Conservation (phyloP, 2,329 filamentous ascomycete genomes). For the Fusarium albosuccineum region DNA sequence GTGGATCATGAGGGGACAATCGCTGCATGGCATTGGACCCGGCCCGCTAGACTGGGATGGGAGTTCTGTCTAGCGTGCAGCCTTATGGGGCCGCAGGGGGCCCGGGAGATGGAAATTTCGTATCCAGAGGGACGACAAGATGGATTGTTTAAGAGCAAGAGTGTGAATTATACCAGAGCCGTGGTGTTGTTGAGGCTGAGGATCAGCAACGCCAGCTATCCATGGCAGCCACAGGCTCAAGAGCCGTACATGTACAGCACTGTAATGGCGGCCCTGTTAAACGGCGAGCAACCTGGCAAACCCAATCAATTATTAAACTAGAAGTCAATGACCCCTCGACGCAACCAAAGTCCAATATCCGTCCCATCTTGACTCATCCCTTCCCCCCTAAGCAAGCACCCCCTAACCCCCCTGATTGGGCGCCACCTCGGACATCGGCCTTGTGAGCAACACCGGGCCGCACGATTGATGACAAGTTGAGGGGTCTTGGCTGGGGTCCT, state of each 20-base stretch:
- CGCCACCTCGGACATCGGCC: conserved; percentile 49
- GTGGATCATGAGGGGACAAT: conserved; percentile 10
- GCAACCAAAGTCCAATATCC: neutral
- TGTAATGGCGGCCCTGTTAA: too few species aligned
- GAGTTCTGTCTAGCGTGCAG: conserved; percentile 20
- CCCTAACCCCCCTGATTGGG: conserved; percentile 18
- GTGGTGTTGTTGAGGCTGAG: too few species aligned
- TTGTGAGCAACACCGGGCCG: conserved; percentile 43
- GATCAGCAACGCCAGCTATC: too few species aligned
- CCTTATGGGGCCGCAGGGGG: conserved; percentile 18
- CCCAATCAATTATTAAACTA: too few species aligned
- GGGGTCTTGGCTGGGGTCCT: too few species aligned
- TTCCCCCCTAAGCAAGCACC: conserved; percentile 1
- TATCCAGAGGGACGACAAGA: neutral
- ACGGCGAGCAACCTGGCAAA: too few species aligned
- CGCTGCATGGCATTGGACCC: neutral
- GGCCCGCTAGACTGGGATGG: neutral
- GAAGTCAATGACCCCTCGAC: conserved; percentile 31
- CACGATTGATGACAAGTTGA: conserved; percentile 22
- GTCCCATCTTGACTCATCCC: neutral
- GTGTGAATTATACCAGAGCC: neutral
- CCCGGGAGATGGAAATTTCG: neutral
- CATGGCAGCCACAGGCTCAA: too few species aligned
- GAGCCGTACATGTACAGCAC: too few species aligned
- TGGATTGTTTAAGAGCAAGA: too few species aligned